These are phyloP conservation scores for Salix koriyanagi DNA, from an alignment of 345 rosid genomes.

Conservation along the genomic window DNA sequence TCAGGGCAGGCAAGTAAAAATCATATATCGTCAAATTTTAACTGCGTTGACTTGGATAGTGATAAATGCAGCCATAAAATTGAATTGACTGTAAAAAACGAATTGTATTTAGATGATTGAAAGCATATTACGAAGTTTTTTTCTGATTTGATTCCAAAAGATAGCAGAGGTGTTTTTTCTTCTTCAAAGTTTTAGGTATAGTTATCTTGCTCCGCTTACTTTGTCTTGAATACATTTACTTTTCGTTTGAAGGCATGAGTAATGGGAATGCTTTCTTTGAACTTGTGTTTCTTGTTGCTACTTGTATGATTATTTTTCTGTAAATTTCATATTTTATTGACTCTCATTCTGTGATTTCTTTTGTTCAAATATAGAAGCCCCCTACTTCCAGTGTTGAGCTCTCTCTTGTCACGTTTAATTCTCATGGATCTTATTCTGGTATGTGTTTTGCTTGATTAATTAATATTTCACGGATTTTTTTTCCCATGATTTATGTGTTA, in stretches of 20 bases:
- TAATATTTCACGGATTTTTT: not conserved
- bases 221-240: not conserved
- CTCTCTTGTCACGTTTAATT: conserved; percentile 65
- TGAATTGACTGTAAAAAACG: not conserved
- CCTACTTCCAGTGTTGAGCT: conserved; percentile 57
- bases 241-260: not conserved
- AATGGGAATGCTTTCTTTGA: not conserved
- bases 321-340: not conserved
- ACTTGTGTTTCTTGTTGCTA: not conserved
- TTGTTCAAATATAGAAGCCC: conserved; percentile 50
- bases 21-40: not conserved
- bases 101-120: not conserved
- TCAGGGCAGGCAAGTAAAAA: conserved; percentile 58
- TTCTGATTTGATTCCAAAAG: not conserved
- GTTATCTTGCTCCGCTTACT: not conserved
- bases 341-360: not conserved
- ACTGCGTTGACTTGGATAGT: not conserved
- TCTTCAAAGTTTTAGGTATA: not conserved
- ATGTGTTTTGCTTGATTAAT: conserved; percentile 1
- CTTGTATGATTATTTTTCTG: not conserved
- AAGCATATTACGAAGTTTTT: not conserved
- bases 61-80: not conserved
- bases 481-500: not conserved
- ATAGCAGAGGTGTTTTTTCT: not conserved
- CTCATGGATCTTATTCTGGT: conserved; percentile 69